Percentiles rank a stretch among this genome's conserved stretches.
Evolutionary conservation across 2,329 filamentous ascomycete species (phyloP).

Genomic region (Cladosporium sp.): DNA sequence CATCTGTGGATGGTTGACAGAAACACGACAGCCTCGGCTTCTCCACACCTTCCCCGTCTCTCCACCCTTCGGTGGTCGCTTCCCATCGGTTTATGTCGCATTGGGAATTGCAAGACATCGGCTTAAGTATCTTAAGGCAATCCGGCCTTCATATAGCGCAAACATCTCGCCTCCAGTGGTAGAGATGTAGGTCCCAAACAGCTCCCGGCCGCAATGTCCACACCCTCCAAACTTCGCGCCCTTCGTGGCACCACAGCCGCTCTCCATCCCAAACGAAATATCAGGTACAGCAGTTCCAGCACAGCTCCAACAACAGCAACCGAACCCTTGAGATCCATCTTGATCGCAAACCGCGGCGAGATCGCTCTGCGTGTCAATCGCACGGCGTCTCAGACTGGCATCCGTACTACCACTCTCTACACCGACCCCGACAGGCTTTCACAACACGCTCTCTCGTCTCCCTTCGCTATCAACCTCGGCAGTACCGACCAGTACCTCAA

Average conservation of each 20-base stretch:
- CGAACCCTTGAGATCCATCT: slow-evolving; percentile 56
- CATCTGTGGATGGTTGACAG: no score
- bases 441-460: slow-evolving; percentile 83
- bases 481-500: slow-evolving; percentile 85
- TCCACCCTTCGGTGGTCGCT: no score
- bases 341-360: slow-evolving; percentile 96
- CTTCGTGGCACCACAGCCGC: slow-evolving; percentile 18
- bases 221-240: slow-evolving; percentile 19
- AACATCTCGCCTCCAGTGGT: no score
- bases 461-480: slow-evolving; percentile 79
- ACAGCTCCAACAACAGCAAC: slow-evolving; percentile 5
- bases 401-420: slow-evolving; percentile 90
- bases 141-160: no score
- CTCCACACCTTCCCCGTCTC: no score
- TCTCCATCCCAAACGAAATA: slow-evolving; percentile 18
- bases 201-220: slow-evolving; percentile 19
- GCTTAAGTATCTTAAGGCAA: no score
- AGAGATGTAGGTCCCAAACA: slow-evolving; percentile 6
- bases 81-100: neutral
- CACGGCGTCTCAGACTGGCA: slow-evolving; percentile 83
- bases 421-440: slow-evolving; percentile 84
- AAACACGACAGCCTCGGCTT: no score
- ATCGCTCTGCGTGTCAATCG: slow-evolving; percentile 90
- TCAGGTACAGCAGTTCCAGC: slow-evolving; percentile 14
- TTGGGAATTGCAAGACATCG: neutral